Percentiles rank a stretch among this genome's conserved stretches.
These are phyloP conservation scores for Phytophthora pinifolia DNA, from an alignment of 352 stramenopile species.

Conservation along the genomic window DNA sequence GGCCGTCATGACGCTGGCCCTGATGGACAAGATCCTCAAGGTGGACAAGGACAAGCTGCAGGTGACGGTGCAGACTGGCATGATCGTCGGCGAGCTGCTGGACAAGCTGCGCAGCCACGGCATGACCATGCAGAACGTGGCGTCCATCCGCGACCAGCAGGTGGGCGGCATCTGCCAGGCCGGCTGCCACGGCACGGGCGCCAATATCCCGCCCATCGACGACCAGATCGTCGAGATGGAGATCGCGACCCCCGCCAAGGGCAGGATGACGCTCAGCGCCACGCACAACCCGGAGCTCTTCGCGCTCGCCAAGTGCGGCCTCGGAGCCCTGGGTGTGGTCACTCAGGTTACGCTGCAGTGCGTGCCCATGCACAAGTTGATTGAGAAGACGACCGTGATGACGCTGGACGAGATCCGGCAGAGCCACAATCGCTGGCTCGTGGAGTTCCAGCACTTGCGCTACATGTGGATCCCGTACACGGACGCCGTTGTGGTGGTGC, in stretches of 20 bases:
- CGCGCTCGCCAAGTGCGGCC: slow-evolving; percentile 91
- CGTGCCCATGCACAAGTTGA: slow-evolving; percentile 91
- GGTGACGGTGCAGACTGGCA: slow-evolving; percentile 90
- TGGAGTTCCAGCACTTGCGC: slow-evolving; percentile 85
- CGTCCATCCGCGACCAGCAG: slow-evolving; percentile 98
- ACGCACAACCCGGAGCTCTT: slow-evolving; percentile 88
- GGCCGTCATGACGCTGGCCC: slow-evolving; percentile 92
- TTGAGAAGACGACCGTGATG: slow-evolving; percentile 94
- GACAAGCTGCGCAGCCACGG: slow-evolving; percentile 75
- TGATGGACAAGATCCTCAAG: slow-evolving; percentile 91
- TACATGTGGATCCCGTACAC: slow-evolving; percentile 99
- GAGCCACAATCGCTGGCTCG: slow-evolving; percentile 74
- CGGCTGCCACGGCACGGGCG: slow-evolving; percentile 96
- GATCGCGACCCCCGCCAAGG: slow-evolving; percentile 93
- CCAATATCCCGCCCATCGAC: slow-evolving; percentile 94
- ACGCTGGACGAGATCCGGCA: slow-evolving; percentile 85
- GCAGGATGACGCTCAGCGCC: slow-evolving; percentile 87
- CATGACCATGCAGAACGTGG: slow-evolving; percentile 98
- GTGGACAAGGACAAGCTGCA: slow-evolving; percentile 90
- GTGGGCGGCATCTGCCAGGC: slow-evolving; percentile 96
- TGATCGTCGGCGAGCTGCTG: slow-evolving; percentile 77
- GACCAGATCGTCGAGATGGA: slow-evolving; percentile 97
- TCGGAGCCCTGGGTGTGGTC: slow-evolving; percentile 96
- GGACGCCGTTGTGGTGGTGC: slow-evolving; percentile 94
- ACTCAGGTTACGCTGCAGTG: slow-evolving; percentile 96